Percentiles rank a stretch among this genome's conserved stretches.
Conservation (phyloP, 768 basidiomycete species). For the Naganishia antarctica region DNA sequence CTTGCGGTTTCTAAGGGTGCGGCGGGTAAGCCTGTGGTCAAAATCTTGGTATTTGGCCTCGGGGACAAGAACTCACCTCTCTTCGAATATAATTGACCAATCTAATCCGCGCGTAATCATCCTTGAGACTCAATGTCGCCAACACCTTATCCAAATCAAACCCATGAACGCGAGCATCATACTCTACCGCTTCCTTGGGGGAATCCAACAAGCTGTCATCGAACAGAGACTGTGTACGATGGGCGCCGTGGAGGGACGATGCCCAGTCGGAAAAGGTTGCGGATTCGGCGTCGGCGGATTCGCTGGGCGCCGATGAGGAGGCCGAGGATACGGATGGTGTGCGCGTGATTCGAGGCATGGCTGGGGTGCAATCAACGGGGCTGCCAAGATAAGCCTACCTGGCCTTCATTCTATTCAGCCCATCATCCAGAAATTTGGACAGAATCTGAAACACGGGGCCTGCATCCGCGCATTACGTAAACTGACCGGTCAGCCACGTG, state of each 20-base stretch:
- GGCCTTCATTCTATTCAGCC: too few relatives aligned
- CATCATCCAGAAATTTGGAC: neutral
- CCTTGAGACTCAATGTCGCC: slow-evolving; percentile 51
- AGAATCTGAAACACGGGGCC: slow-evolving; percentile 8
- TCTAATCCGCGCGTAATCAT: slow-evolving; percentile 72
- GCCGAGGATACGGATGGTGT: slow-evolving; percentile 7
- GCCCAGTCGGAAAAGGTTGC: slow-evolving; percentile 27
- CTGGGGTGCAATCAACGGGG: too few relatives aligned
- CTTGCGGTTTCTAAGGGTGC: slow-evolving; percentile 10
- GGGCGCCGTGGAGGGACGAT: slow-evolving; percentile 23
- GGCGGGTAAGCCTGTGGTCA: slow-evolving; percentile 16
- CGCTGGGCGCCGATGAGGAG: slow-evolving; percentile 20
- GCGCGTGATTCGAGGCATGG: slow-evolving; percentile 19
- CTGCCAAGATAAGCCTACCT: too few relatives aligned
- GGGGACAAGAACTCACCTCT: slow-evolving; percentile 33
- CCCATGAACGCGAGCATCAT: slow-evolving; percentile 33
- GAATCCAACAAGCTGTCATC: slow-evolving; percentile 34
- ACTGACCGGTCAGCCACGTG: neutral
- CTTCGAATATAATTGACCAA: slow-evolving; percentile 80
- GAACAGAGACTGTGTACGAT: slow-evolving; percentile 25
- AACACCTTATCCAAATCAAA: slow-evolving; percentile 32
- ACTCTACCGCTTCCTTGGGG: slow-evolving; percentile 36
- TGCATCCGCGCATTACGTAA: slow-evolving; percentile 14
- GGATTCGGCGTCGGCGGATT: slow-evolving; percentile 25
- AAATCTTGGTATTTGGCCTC: too few relatives aligned